Conservation (phyloP, 2,329 filamentous ascomycete genomes). For the Calonectria pseudoturangicola region DNA sequence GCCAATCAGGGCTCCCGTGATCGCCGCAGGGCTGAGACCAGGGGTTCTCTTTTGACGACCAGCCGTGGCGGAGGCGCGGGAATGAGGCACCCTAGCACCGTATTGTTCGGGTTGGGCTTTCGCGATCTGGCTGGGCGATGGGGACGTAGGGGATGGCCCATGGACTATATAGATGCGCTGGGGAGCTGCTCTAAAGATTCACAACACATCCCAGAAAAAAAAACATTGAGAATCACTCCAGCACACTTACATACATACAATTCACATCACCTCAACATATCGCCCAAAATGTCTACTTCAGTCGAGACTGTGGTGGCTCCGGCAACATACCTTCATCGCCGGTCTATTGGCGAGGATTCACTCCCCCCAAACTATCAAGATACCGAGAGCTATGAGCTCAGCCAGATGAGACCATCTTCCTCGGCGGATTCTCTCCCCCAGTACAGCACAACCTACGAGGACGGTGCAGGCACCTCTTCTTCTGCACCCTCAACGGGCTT, state of each 20-base stretch:
- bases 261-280: neutral
- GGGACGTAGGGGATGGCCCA: neutral
- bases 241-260: neutral
- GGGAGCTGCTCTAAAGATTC: neutral
- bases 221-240: neutral
- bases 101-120: slow-evolving; percentile 38
- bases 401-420: slow-evolving; percentile 51
- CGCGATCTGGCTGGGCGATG: neutral
- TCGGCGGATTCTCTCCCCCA: slow-evolving; percentile 55
- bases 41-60: neutral
- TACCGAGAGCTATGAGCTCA: slow-evolving; percentile 51
- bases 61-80: slow-evolving; percentile 12
- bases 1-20: slow-evolving; percentile 41
- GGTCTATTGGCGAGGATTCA: slow-evolving; percentile 40
- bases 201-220: neutral
- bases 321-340: slow-evolving; percentile 27
- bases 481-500: slow-evolving; percentile 57
- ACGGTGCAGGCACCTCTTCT: slow-evolving; percentile 29
- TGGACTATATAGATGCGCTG: neutral
- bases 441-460: slow-evolving; percentile 48
- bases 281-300: slow-evolving; percentile 40
- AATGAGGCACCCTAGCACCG: slow-evolving; percentile 2
- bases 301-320: slow-evolving; percentile 26
- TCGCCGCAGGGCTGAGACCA: slow-evolving; percentile 38
- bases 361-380: slow-evolving; percentile 57